phyloP scores from a whole-genome alignment of 2,329 filamentous ascomycete species.

The Exserohilum turcica region DNA sequence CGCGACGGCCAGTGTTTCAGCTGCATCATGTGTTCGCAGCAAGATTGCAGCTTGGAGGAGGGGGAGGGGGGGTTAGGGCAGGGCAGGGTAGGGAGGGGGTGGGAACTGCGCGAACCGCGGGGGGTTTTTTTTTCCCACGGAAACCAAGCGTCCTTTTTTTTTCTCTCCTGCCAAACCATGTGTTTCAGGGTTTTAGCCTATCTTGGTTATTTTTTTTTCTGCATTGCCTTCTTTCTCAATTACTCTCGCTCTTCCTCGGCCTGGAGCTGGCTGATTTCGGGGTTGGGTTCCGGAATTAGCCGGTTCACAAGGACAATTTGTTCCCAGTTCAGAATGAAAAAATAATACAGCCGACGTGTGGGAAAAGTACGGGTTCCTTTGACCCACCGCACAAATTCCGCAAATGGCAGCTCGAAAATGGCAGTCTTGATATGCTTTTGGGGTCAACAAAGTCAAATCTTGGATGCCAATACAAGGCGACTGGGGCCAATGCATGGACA shows the following conservation, averaged over 20 bases:
- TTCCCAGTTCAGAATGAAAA: neutral
- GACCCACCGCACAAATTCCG: neutral
- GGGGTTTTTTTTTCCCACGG: neutral
- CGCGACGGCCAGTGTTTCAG: slow-evolving; percentile 8
- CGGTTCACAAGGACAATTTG: slow-evolving; percentile 2
- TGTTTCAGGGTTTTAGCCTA: slow-evolving; percentile 6
- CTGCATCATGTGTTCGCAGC: slow-evolving; percentile 14
- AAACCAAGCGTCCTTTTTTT: neutral
- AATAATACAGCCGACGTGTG: neutral
- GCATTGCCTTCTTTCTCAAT: neutral
- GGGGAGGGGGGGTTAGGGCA: neutral
- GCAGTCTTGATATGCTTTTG: slow-evolving; percentile 1
- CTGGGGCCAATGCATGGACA: slow-evolving; percentile 3
- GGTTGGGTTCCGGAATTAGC: slow-evolving; percentile 3
- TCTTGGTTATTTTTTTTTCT: slow-evolving; percentile 1
- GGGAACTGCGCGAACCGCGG: neutral
- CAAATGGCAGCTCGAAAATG: neutral
- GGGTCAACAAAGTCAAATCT: slow-evolving; percentile 3
- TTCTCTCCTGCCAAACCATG: neutral
- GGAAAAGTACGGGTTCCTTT: neutral
- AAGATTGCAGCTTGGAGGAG: neutral
- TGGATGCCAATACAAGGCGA: neutral
- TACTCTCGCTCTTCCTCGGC: neutral
- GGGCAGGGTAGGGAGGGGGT: neutral
- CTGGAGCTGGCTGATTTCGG: neutral